These are phyloP conservation scores for Aegilops speltoides DNA, from an alignment of 176 grass and related monocot genomes.

Conservation along the genomic window DNA sequence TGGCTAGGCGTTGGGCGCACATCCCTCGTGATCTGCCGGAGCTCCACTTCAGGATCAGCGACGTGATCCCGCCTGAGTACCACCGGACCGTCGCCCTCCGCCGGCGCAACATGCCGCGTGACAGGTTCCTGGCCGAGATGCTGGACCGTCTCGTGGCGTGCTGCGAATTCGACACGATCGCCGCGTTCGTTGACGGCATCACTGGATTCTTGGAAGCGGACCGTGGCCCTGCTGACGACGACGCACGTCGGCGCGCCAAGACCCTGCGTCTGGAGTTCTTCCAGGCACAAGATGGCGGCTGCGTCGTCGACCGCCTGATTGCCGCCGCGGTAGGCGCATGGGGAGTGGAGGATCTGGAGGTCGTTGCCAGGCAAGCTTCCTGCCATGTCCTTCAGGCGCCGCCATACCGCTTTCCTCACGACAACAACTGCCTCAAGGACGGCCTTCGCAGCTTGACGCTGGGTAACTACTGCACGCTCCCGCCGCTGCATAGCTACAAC, in stretches of 20 bases:
- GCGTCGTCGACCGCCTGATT: background rate
- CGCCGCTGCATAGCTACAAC: background rate
- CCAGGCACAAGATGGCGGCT: background rate
- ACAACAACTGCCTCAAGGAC: background rate
- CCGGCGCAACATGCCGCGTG: background rate
- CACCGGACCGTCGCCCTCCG: background rate
- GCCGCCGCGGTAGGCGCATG: background rate
- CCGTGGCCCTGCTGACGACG: no score
- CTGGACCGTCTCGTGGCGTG: background rate
- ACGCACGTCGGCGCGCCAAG: background rate
- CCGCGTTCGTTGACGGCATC: background rate
- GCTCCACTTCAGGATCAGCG: background rate
- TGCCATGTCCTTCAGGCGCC: background rate
- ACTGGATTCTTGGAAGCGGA: background rate
- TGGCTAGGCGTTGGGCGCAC: background rate
- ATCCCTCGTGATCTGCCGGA: background rate
- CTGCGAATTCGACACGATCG: background rate
- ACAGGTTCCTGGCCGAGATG: background rate
- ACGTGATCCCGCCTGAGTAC: background rate
- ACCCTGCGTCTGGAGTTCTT: conserved; percentile 14
- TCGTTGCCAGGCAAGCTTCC: background rate
- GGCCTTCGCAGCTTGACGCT: conserved; percentile 10
- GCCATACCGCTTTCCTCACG: conserved; percentile 7
- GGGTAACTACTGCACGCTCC: background rate
- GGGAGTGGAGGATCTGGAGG: conserved; percentile 21